Base-by-base conservation (phyloP, 371 early-diverging fungal genomes). In the Haplosporangium sp. region DNA sequence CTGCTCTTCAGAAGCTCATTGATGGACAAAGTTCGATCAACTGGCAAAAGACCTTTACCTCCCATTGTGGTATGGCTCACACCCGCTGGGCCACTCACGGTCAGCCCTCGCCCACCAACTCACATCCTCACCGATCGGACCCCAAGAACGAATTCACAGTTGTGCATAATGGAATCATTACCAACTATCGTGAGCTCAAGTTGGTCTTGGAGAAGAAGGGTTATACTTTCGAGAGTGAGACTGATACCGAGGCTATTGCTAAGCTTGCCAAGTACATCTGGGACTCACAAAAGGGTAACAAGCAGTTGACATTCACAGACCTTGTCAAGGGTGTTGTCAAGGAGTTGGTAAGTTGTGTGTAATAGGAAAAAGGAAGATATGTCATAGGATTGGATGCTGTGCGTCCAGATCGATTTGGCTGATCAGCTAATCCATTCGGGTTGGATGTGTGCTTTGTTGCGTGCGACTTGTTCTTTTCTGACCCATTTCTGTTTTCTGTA, bases 31-130 rank as follows among this genome's bases (percentile, higher is more conserved):
- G 86, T 70, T 65, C 75, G 20, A 70, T 91, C 62, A 91, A 94
- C 82, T 87, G 90, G 81, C 80, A 82, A 85, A 92, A 93, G 84
- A 89, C 89, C 37, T 95, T 95, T 81, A 85, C 87, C 51, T 87
- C 86, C 63, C 98, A 99, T 85, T 91, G 92, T 60, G 90, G 93
- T 73, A 98, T 99, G 93, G 97, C 99, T 59, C 99, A 99, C 82
- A 99, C 99, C 46, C 94, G 99, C 82, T 99, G 99, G 99, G 99
- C 99, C 23, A 99, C 99, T 20, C 99, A 99, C 87, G 99, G 99
- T 60, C 92, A 94, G 81, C 98, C 99, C 23, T 93, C 93, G 55
- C 91, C 92, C 59, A 50, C 20, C 20, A 50, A 50, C 50, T 50
- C 50, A 64, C 99, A 99, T 85, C 99, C 99, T 46, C 97, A 99